Percentiles rank a stretch among this genome's conserved stretches.
Evolutionary conservation across 352 stramenopile genomes (phyloP).

Genomic region (Pythium brassicae): DNA sequence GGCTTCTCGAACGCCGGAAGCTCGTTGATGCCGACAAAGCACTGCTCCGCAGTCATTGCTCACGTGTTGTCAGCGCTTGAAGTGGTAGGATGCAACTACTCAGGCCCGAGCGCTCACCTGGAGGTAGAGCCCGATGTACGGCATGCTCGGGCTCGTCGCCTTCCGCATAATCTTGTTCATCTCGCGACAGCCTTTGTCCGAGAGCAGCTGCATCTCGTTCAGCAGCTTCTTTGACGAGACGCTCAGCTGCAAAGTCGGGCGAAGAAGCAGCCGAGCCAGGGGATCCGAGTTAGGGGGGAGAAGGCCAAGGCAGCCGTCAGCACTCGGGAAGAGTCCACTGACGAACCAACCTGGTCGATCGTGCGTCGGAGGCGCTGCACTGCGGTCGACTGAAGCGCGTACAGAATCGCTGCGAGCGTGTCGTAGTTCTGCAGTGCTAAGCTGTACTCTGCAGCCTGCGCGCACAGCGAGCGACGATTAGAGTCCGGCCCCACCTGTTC

Average conservation of each 20-base stretch:
- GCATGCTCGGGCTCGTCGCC: slow-evolving; percentile 70
- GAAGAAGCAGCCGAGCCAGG: too few species aligned
- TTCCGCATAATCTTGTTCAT: slow-evolving; percentile 85
- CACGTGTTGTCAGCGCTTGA: too few species aligned
- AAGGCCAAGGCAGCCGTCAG: not conserved
- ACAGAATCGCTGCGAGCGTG: slow-evolving; percentile 79
- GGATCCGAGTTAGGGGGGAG: too few species aligned
- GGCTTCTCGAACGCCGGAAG: slow-evolving; percentile 68
- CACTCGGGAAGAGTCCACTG: not conserved
- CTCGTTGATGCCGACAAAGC: slow-evolving; percentile 77
- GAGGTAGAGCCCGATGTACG: slow-evolving; percentile 83
- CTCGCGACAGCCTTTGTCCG: slow-evolving; percentile 77
- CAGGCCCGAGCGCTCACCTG: slow-evolving; percentile 54
- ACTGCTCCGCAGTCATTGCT: slow-evolving; percentile 22
- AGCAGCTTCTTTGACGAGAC: slow-evolving; percentile 63
- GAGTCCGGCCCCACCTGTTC: not conserved
- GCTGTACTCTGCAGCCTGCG: slow-evolving; percentile 64
- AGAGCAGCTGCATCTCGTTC: slow-evolving; percentile 76
- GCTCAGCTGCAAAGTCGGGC: slow-evolving; percentile 50
- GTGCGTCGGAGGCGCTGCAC: slow-evolving; percentile 74
- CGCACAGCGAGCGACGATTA: not conserved
- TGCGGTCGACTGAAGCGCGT: slow-evolving; percentile 83
- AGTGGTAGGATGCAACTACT: too few species aligned
- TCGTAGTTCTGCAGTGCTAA: slow-evolving; percentile 79
- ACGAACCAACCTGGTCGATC: slow-evolving; percentile 58